phyloP scores from a whole-genome alignment of 108 stramenopile species.

The Conticribra guillardii region DNA sequence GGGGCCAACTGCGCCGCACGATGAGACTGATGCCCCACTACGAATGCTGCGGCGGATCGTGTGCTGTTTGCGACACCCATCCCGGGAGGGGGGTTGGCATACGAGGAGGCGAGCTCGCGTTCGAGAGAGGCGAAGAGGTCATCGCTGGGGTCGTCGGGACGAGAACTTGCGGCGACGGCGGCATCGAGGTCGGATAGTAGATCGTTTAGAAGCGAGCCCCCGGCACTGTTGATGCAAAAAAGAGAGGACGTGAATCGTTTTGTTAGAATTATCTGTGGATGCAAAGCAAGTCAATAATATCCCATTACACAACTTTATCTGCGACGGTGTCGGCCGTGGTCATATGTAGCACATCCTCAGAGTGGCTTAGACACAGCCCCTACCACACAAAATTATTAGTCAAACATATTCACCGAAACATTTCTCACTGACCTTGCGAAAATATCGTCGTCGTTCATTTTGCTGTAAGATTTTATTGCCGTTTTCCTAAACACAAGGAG shows the following conservation, averaged over 20 bases:
- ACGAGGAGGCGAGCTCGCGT: slow-evolving; percentile 54
- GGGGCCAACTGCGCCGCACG: background rate
- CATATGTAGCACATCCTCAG: background rate
- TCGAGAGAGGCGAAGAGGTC: slow-evolving; percentile 59
- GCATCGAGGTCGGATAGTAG: slow-evolving; percentile 78
- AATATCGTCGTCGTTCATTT: slow-evolving; percentile 14
- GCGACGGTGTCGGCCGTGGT: background rate
- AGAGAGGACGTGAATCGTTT: background rate
- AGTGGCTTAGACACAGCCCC: background rate
- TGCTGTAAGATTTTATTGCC: background rate
- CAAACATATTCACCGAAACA: no score
- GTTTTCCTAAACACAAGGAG: background rate
- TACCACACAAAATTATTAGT: background rate
- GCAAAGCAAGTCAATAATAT: background rate
- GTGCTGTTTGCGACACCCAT: slow-evolving; percentile 2
- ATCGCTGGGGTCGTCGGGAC: slow-evolving; percentile 55
- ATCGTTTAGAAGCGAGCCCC: slow-evolving; percentile 81
- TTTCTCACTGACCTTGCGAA: slow-evolving; percentile 16
- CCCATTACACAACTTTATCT: background rate
- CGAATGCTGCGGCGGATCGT: slow-evolving; percentile 67
- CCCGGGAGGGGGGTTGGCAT: slow-evolving; percentile 8
- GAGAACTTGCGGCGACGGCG: slow-evolving; percentile 38
- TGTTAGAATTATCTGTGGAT: background rate
- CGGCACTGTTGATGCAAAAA: slow-evolving; percentile 13
- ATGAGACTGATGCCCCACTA: slow-evolving; percentile 42